A percentile compares a stretch with the other conserved stretches of the same genome.
phyloP scores from a whole-genome alignment of 441 rosid species.

The Jatropha multifida region DNA sequence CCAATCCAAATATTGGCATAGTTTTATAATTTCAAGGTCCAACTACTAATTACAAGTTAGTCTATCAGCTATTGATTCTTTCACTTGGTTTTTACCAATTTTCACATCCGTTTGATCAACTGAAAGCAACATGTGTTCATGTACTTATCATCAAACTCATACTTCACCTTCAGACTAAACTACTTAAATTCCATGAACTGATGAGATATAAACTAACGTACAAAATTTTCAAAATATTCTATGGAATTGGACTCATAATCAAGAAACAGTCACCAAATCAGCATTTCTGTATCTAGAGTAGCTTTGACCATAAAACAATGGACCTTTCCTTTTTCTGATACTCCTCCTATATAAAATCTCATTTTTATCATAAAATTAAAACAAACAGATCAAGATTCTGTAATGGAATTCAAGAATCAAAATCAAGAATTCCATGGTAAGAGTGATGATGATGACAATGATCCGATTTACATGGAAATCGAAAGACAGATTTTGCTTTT shows the following conservation, averaged over 20 bases:
- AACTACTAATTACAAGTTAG: slow-evolving; percentile 9
- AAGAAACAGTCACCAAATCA: slow-evolving; percentile 20
- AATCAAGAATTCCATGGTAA: slow-evolving; percentile 6
- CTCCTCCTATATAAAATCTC: neutral
- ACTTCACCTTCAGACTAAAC: neutral
- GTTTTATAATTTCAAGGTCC: slow-evolving; percentile 17
- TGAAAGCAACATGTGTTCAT: slow-evolving; percentile 1
- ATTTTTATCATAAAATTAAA: neutral
- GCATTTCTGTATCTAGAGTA: neutral
- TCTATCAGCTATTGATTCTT: slow-evolving; percentile 25
- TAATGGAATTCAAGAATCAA: slow-evolving; percentile 19
- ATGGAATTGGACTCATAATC: slow-evolving; percentile 15
- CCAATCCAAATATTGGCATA: slow-evolving; percentile 15
- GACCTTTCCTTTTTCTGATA: neutral
- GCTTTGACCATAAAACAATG: slow-evolving; percentile 29
- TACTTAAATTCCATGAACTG: too few species aligned
- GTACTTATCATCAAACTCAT: neutral
- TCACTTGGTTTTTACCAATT: slow-evolving; percentile 14
- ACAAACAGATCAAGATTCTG: slow-evolving; percentile 3
- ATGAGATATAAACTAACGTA: neutral
- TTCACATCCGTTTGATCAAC: slow-evolving; percentile 9
- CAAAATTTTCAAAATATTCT: slow-evolving; percentile 21
- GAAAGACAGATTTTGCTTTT: slow-evolving; percentile 47
- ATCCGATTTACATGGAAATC: slow-evolving; percentile 42
- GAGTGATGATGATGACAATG: slow-evolving; percentile 31